Base-by-base conservation (phyloP, 2,329 filamentous ascomycete species). In the Fusarium sp. region DNA sequence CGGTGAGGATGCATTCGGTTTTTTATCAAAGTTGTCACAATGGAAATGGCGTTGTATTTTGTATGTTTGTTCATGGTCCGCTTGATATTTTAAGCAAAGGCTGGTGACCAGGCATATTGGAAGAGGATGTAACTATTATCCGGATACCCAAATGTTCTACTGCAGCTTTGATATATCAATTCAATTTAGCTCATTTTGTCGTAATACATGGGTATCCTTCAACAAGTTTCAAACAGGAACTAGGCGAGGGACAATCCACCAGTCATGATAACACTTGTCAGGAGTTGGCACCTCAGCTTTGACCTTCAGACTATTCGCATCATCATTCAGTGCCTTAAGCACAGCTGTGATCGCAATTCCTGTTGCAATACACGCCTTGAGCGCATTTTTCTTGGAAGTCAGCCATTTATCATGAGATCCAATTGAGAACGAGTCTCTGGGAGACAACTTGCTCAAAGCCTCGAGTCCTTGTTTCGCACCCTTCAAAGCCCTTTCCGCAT, bases 281-380 rank as follows among this genome's bases (percentile, higher is more conserved):
- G 85, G 81, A 26, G 78, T 78, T 12, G 88, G 88, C 50, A 91
- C 82, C 75, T 88, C 85, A 27, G 83, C 84, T 74, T 80, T 85
- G 26, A 90, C 74, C 55, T 79, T 80, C 54, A 85, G 46, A 48
- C 78, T 69, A 37, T 67, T 72, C 64, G 55, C 74, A 54, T 67
- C 76, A 63, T 76, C 80, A 20, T 83, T 81, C 12, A 91, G 73
- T 4, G 85, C 86, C 78, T 89, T 91, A 75, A 86, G 87, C 50
- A 92, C 79, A 2, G 84, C 85, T 27, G 86, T 85, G 45, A 93
- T 86, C 1, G 90, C 88, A 69, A 94, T 87, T 9, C 89, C 89
- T 2, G 91, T 85, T 12, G 89, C 89, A 67, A 95, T 94, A 71
- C 90, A 91, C n/a, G 91, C 89, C 75, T 89, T 90, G 74, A 92